phyloP scores from a whole-genome alignment of 108 stramenopile species.

The Cylindrotheca fusiformis region DNA sequence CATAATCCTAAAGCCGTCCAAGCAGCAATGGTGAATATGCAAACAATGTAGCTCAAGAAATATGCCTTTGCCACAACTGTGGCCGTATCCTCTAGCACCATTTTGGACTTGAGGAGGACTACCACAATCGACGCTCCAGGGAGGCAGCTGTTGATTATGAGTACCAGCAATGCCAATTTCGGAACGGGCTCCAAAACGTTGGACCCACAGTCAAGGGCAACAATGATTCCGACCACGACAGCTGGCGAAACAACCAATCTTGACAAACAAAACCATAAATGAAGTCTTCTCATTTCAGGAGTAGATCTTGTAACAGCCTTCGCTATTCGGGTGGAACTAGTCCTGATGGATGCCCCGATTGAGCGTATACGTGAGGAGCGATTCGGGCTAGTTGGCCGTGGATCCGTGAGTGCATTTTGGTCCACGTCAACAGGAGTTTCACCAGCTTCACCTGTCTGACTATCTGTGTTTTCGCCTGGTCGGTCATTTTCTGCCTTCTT shows the following conservation, averaged over 20 bases:
- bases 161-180: slow-evolving; percentile 53
- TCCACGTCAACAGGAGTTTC: neutral
- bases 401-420: no score
- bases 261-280: slow-evolving; percentile 59
- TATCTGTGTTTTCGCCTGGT: slow-evolving; percentile 5
- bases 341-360: slow-evolving; percentile 20
- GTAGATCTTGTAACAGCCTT: slow-evolving; percentile 13
- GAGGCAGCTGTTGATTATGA: slow-evolving; percentile 59
- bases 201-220: slow-evolving; percentile 59
- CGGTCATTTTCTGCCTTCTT: slow-evolving; percentile 5
- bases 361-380: neutral
- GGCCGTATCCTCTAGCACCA: slow-evolving; percentile 52
- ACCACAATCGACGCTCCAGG: slow-evolving; percentile 70
- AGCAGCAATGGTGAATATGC: slow-evolving; percentile 62
- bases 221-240: slow-evolving; percentile 42
- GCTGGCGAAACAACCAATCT: slow-evolving; percentile 60
- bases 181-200: slow-evolving; percentile 38
- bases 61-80: slow-evolving; percentile 62
- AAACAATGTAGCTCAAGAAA: slow-evolving; percentile 55
- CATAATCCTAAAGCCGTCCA: slow-evolving; percentile 70
- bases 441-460: slow-evolving; percentile 4
- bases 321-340: slow-evolving; percentile 18
- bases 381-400: no score
- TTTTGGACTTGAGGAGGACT: slow-evolving; percentile 52
- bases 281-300: slow-evolving; percentile 35